Evolutionary conservation across 148 eudicot genomes (phyloP), one percentile per base, ranked within the genome.

Genomic region (Rhododendron molle): DNA sequence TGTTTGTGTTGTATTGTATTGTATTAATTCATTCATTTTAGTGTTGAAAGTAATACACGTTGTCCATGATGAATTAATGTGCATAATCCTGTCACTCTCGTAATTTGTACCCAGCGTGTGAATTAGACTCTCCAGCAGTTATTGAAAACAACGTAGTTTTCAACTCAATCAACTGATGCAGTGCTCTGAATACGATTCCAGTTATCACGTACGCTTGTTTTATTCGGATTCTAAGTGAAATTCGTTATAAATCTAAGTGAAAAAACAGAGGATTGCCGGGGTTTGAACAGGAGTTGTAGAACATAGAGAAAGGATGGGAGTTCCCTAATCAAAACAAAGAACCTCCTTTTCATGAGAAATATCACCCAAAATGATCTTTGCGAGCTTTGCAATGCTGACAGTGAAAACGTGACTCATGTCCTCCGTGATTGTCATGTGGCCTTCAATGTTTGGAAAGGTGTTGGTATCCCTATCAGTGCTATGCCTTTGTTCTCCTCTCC

Each of bases 1-100:
- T 87, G 62, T 38, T 28, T 82, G 81, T 84, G 78, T 81, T n/a
- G n/a, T n/a, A n/a, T n/a, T 89, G 87, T 87, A 49, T 71, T 83
- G 58, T 67, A 40, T 13, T 65, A 20, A 69, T 83, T 34, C 58
- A 44, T 69, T 28, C 78, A 46, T 43, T 83, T 71, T 50, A 30
- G 73, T 83, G 62, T 47, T n/a, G 18, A 26, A 26, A 71, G n/a
- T 30, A 83, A 5, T 49, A 36, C 67, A 38, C 50, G 36, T n/a
- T n/a, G n/a, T 49, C 46, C 79, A 83, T 47, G 32, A 14, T 47
- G 21, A 14, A 16, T 40, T 43, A n/a, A n/a, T n/a, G n/a, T n/a
- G 23, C 3, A 34, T 34, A 34, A 34, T 34, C 34, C 34, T 26
- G 73, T 28, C 73, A 10, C 36, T 8, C 28, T 62, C 7, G 11